A percentile compares a stretch with the other conserved stretches of the same genome.
Evolutionary conservation across 108 stramenopile genomes (phyloP).

Genomic region (Pseudonitzschia multistriata): DNA sequence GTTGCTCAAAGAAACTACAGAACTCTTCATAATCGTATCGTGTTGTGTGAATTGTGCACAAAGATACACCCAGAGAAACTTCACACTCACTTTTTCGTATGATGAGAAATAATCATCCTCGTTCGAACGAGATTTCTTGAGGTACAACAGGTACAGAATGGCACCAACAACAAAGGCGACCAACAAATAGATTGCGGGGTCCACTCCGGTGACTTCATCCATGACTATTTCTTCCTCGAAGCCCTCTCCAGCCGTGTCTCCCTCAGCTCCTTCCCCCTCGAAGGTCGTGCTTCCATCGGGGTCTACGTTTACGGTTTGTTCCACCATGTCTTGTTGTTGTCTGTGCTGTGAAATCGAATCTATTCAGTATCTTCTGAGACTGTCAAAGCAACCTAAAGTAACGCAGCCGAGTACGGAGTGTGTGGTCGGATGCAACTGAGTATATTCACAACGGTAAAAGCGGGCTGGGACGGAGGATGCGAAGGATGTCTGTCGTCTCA

Average conservation of each 20-base stretch:
- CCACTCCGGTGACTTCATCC: conserved; percentile 46
- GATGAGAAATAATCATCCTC: conserved; percentile 77
- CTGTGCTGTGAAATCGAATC: background rate
- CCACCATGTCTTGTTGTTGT: conserved; percentile 31
- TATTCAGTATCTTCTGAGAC: no score
- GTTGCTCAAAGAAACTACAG: no score
- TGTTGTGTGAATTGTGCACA: no score
- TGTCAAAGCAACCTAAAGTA: no score
- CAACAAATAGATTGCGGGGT: conserved; percentile 76
- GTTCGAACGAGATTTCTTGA: conserved; percentile 46
- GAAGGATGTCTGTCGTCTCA: background rate
- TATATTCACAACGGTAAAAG: no score
- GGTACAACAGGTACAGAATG: conserved; percentile 47
- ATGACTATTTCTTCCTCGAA: conserved; percentile 8
- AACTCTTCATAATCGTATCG: no score
- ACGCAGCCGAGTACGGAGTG: no score
- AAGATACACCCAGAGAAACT: background rate
- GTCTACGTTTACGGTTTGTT: conserved; percentile 66
- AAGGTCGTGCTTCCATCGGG: conserved; percentile 82
- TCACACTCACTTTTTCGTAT: conserved; percentile 72
- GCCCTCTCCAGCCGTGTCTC: conserved; percentile 21
- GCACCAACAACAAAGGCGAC: conserved; percentile 52
- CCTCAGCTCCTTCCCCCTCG: conserved; percentile 44
- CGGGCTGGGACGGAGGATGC: no score
- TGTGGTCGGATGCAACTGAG: no score